Evolutionary conservation across 352 stramenopile genomes (phyloP).

Genomic region (Phytophthora pseudosyringae): DNA sequence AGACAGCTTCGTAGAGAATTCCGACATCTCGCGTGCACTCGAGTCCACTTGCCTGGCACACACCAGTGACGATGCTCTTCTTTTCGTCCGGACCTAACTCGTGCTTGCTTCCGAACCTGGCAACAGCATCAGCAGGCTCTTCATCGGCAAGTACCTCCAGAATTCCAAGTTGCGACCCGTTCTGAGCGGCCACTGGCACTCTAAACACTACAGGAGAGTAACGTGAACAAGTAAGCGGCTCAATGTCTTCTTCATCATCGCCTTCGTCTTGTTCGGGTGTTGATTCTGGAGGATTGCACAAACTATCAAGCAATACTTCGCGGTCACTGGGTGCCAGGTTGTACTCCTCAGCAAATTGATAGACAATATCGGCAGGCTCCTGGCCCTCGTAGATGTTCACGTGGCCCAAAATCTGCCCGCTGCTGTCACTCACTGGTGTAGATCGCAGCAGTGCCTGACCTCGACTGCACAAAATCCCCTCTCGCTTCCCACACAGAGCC

Average conservation of each 20-base stretch:
- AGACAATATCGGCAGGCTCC: conserved; percentile 75
- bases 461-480: conserved; percentile 65
- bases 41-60: conserved; percentile 63
- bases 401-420: conserved; percentile 43
- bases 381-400: conserved; percentile 74
- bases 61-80: conserved; percentile 50
- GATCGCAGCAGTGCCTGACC: conserved; percentile 58
- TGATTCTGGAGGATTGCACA: conserved; percentile 43
- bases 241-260: conserved; percentile 12
- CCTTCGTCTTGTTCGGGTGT: conserved; percentile 4
- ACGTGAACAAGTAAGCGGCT: conserved; percentile 53
- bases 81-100: conserved; percentile 65
- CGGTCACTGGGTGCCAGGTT: conserved; percentile 43
- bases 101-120: conserved; percentile 78
- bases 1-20: conserved; percentile 67
- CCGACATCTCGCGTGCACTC: conserved; percentile 60
- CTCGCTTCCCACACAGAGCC: conserved; percentile 56
- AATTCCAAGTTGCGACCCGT: conserved; percentile 65
- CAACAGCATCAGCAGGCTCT: conserved; percentile 75
- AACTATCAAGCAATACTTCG: conserved; percentile 52
- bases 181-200: conserved; percentile 62
- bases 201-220: conserved; percentile 70
- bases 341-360: conserved; percentile 67
- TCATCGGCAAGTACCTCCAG: conserved; percentile 70
- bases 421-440: conserved; percentile 46